These are phyloP conservation scores for Butyriboletus loyo DNA, from an alignment of 768 basidiomycete species.

Conservation along the genomic window DNA sequence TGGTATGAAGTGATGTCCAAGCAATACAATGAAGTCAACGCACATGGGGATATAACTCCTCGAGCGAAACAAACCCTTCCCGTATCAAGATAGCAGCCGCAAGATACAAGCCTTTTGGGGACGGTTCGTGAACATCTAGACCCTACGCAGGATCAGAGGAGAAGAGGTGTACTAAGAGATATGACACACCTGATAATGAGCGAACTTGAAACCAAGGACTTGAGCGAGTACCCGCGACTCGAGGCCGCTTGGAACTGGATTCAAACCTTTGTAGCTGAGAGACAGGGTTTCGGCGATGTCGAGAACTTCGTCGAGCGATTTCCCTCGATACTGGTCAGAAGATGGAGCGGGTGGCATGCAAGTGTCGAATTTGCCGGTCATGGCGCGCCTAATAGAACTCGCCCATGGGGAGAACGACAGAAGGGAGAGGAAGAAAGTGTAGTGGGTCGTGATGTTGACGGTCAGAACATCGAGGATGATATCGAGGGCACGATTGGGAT, in stretches of 20 bases:
- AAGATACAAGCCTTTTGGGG: constrained; percentile 73
- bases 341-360: constrained; percentile 39
- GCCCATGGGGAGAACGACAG: constrained; percentile 88
- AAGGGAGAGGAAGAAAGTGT: constrained; percentile 84
- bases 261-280: constrained; percentile 1
- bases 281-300: constrained; percentile 43
- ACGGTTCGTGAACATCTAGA: constrained; percentile 54
- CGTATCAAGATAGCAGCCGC: constrained; percentile 85
- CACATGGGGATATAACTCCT: constrained; percentile 93
- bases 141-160: constrained; percentile 37
- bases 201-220: constrained; percentile 97
- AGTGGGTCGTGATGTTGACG: constrained; percentile 75
- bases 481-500: constrained; percentile 92
- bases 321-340: constrained; percentile 48
- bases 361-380: constrained; percentile 24
- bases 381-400: constrained; percentile 40
- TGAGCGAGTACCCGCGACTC: constrained; percentile 74
- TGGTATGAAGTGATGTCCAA: constrained; percentile 4
- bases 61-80: constrained; percentile 81
- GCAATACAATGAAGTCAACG: constrained; percentile 24
- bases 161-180: neutral
- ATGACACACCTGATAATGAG: constrained; percentile 74
- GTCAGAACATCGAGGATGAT: constrained; percentile 90
- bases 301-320: constrained; percentile 66
- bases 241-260: constrained; percentile 19